phyloP scores from a whole-genome alignment of 2,329 filamentous ascomycete species.

The Xylaria sp. region DNA sequence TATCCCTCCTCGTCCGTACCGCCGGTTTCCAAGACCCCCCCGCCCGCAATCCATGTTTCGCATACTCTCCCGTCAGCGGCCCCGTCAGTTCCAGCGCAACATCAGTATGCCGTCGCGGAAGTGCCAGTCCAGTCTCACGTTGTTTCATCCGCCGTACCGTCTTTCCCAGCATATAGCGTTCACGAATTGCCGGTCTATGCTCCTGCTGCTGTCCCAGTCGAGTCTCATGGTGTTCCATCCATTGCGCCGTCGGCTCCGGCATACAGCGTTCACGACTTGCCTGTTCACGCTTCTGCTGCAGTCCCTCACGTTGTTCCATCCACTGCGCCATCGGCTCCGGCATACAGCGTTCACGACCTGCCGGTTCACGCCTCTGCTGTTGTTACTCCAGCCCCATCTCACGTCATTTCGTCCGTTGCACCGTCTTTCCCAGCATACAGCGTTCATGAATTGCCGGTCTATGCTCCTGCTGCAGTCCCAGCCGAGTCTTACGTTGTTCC shows the following conservation, averaged over 20 bases:
- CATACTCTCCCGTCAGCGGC: background rate
- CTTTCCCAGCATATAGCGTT: background rate
- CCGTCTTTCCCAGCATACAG: background rate
- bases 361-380: background rate
- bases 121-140: background rate
- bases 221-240: background rate
- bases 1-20: background rate
- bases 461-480: background rate
- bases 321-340: too few relatives aligned
- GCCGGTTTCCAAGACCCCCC: background rate
- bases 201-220: background rate
- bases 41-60: background rate
- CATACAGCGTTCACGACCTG: background rate
- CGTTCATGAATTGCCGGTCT: background rate
- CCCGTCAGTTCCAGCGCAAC: background rate
- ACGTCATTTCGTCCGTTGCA: background rate
- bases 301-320: background rate
- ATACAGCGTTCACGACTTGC: too few relatives aligned
- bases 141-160: background rate
- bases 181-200: background rate
- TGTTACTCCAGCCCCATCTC: background rate
- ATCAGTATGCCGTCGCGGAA: background rate
- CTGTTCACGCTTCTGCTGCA: too few relatives aligned
- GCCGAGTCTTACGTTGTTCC: background rate
- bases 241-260: background rate